Percentiles rank a stretch among this genome's conserved stretches.
phyloP scores from a whole-genome alignment of 441 rosid genomes.

The Capsella rubella region DNA sequence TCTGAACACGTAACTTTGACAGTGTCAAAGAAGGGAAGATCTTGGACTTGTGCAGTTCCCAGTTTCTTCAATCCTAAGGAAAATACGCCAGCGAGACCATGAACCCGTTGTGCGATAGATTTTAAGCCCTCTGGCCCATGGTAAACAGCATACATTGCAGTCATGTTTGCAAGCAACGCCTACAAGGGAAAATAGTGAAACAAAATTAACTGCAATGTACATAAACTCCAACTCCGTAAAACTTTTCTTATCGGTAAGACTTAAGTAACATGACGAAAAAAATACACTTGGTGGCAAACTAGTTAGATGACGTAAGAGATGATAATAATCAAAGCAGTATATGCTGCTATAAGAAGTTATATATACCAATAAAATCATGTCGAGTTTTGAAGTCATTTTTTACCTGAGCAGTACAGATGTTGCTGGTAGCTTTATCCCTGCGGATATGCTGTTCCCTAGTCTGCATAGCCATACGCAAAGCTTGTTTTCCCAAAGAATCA shows the following conservation, averaged over 20 bases:
- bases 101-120: slow-evolving; percentile 59
- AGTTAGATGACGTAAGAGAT: neutral
- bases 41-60: slow-evolving; percentile 72
- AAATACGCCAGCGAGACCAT: slow-evolving; percentile 82
- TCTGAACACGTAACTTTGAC: slow-evolving; percentile 60
- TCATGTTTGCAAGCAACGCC: slow-evolving; percentile 85
- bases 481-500: slow-evolving; percentile 88
- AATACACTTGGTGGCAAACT: neutral
- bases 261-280: neutral
- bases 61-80: slow-evolving; percentile 77
- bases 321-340: neutral
- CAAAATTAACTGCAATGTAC: neutral
- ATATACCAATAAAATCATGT: neutral
- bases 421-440: slow-evolving; percentile 95
- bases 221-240: neutral
- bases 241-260: neutral
- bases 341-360: neutral
- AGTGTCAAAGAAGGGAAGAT: slow-evolving; percentile 64
- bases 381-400: neutral
- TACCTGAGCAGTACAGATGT: slow-evolving; percentile 96
- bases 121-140: slow-evolving; percentile 91
- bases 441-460: slow-evolving; percentile 97
- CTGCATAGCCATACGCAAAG: slow-evolving; percentile 98
- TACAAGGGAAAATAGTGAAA: neutral
- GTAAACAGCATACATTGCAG: slow-evolving; percentile 90